Evolutionary conservation across 2,329 filamentous ascomycete species (phyloP), one percentile per base, ranked within the genome.

Genomic region (Colletotrichum melonis): DNA sequence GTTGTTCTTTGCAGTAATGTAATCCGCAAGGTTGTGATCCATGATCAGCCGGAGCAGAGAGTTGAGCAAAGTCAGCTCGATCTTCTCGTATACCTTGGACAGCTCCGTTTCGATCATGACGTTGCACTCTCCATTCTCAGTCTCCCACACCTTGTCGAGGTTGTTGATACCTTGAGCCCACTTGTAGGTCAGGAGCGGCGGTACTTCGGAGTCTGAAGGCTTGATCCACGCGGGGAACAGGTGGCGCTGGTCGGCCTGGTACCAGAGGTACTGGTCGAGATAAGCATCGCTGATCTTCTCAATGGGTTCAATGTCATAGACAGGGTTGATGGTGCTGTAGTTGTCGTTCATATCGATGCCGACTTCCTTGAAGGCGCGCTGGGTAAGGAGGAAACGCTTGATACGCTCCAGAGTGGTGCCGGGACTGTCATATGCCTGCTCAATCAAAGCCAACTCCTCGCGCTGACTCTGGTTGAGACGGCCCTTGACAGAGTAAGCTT

Each of bases 341-440:
- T 99, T 99, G 85, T 99, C 97, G 82, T 99, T 99, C 97, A 99
- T 99, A 81, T 99, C 97, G 77, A 99, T 99, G 68, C 96, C 97
- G 57, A 99, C 97, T 84, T 99, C 97, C 85, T 99, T 99, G 89
- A 99, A 99, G 1, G 97, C 97, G 82, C 97, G 92, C 81, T 99
- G 97, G 0, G 97, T 99, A 57, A 99, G 90, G 75, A 99, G 87
- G 87, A 98, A 96, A 62, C 97, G 93, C 88, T 99, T 99, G 86
- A 99, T 99, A 72, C 97, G 90, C 75, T 98, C 96, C 71, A 99
- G 83, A 0, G 97, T 98, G 1, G 97, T 99, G 73, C 97, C 97
- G 2, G 97, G 97, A 75, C 95, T 98, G 81, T 99, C 97, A 78
- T 99, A 99, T 4, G 97, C 97, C 84, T 99, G 97, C 81, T 99